Conservation (phyloP, 2,329 filamentous ascomycete genomes). For the Myriosclerotinia scirpicola region DNA sequence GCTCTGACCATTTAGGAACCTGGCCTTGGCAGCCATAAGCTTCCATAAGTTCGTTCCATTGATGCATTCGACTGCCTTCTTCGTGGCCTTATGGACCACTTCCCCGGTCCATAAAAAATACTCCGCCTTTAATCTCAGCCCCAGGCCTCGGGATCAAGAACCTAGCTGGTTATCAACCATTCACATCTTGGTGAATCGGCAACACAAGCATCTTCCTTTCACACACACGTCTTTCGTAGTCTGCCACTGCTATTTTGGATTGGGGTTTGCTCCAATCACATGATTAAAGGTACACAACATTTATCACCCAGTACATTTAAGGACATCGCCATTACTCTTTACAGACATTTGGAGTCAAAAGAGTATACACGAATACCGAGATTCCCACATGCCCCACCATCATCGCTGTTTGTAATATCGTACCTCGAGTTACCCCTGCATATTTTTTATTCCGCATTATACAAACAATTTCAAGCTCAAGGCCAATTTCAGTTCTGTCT, state of each 20-base stretch:
- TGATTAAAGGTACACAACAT: neutral
- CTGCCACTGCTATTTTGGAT: constrained; percentile 37
- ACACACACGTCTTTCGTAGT: constrained; percentile 30
- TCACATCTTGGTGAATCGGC: constrained; percentile 24
- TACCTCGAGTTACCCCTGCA: constrained; percentile 22
- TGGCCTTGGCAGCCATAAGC: constrained; percentile 21
- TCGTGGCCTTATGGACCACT: constrained; percentile 16
- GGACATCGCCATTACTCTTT: constrained; percentile 16
- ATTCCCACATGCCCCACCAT: constrained; percentile 24
- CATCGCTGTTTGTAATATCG: constrained; percentile 29
- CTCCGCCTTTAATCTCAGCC: constrained; percentile 27
- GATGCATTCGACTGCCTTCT: constrained; percentile 23
- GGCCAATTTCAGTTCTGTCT: constrained; percentile 28
- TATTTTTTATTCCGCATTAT: constrained; percentile 14
- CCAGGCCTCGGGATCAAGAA: constrained; percentile 30
- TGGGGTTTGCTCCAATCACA: constrained; percentile 24
- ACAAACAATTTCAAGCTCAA: constrained; percentile 23
- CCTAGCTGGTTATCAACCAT: constrained; percentile 30
- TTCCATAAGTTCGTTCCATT: too few relatives aligned
- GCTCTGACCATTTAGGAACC: constrained; percentile 9
- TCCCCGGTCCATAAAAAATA: constrained; percentile 11
- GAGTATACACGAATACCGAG: constrained; percentile 19
- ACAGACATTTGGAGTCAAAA: constrained; percentile 19
- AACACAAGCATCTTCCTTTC: constrained; percentile 26
- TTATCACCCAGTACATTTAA: neutral